Conservation (phyloP, 2,329 filamentous ascomycete genomes). For the Diatrype stigma region DNA sequence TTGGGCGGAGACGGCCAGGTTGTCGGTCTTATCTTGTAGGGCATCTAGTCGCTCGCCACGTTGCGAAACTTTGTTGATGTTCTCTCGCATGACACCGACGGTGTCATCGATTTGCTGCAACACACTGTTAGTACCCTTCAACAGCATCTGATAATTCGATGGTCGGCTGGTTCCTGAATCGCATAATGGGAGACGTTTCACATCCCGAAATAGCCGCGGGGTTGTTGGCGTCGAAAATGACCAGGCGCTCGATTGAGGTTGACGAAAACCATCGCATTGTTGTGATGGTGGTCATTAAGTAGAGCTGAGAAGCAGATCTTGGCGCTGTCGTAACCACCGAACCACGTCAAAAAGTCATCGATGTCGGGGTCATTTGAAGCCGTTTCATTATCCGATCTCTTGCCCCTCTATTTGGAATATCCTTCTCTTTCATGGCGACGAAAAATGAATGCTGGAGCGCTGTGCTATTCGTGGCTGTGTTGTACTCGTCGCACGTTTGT, state of each 20-base stretch:
- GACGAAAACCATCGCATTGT: neutral
- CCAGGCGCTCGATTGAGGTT: neutral
- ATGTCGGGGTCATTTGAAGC: too few species aligned
- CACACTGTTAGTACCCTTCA: constrained; percentile 6
- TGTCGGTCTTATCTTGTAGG: constrained; percentile 60
- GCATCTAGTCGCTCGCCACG: constrained; percentile 57
- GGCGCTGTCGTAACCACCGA: too few species aligned
- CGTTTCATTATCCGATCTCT: too few species aligned
- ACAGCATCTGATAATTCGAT: neutral
- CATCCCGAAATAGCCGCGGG: neutral
- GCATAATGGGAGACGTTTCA: neutral
- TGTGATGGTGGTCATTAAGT: too few species aligned
- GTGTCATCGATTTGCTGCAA: constrained; percentile 93
- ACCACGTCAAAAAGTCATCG: too few species aligned
- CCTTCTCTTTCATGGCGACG: too few species aligned
- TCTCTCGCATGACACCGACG: constrained; percentile 91
- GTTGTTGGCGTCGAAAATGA: neutral
- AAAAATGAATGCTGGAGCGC: too few species aligned
- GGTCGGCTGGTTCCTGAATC: constrained; percentile 7
- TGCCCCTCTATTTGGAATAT: too few species aligned
- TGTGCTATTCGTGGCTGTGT: too few species aligned
- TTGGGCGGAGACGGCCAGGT: constrained; percentile 86
- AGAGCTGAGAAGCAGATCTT: too few species aligned
- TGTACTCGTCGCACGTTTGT: neutral
- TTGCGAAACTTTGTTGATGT: constrained; percentile 94